These are phyloP conservation scores for Sequoia sempervirens DNA, from an alignment of 75 land plant species.

Conservation along the genomic window DNA sequence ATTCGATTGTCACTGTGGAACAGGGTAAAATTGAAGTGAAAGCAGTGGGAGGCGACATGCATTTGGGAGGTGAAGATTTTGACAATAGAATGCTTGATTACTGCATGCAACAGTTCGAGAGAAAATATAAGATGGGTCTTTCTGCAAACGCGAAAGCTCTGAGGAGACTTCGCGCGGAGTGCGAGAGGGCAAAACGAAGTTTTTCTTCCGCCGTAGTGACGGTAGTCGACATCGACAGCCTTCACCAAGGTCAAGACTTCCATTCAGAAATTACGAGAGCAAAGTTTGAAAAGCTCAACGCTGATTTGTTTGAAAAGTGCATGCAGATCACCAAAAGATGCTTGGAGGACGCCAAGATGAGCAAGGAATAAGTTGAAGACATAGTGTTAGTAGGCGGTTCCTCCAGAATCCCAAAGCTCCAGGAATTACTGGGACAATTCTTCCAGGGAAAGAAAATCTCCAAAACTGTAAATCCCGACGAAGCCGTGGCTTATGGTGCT, in stretches of 20 bases:
- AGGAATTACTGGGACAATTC: slow-evolving; percentile 12
- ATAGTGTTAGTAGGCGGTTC: slow-evolving; percentile 53
- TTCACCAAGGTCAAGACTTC: slow-evolving; percentile 17
- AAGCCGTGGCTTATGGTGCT: background rate
- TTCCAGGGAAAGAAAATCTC: background rate
- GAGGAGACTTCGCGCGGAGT: slow-evolving; percentile 19
- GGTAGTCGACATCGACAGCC: slow-evolving; percentile 3
- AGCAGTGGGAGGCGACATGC: slow-evolving; percentile 13
- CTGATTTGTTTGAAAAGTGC: slow-evolving; percentile 26
- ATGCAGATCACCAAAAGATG: slow-evolving; percentile 25
- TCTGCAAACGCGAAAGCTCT: slow-evolving; percentile 19
- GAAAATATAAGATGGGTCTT: slow-evolving; percentile 19
- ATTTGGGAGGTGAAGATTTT: slow-evolving; percentile 38
- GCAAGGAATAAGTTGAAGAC: slow-evolving; percentile 20
- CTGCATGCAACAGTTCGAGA: slow-evolving; percentile 23
- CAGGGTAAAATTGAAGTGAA: slow-evolving; percentile 24
- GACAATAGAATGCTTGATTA: slow-evolving; percentile 28
- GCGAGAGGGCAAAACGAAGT: slow-evolving; percentile 22
- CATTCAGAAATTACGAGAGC: slow-evolving; percentile 18
- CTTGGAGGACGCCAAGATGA: slow-evolving; percentile 23
- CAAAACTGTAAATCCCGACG: background rate
- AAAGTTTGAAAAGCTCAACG: slow-evolving; percentile 27
- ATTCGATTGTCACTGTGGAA: slow-evolving; percentile 33
- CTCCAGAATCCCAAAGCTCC: slow-evolving; percentile 20
- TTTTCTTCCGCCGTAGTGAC: slow-evolving; percentile 4